Conservation (phyloP, 805 yeast genomes). For the Geotrichum ghanense region DNA sequence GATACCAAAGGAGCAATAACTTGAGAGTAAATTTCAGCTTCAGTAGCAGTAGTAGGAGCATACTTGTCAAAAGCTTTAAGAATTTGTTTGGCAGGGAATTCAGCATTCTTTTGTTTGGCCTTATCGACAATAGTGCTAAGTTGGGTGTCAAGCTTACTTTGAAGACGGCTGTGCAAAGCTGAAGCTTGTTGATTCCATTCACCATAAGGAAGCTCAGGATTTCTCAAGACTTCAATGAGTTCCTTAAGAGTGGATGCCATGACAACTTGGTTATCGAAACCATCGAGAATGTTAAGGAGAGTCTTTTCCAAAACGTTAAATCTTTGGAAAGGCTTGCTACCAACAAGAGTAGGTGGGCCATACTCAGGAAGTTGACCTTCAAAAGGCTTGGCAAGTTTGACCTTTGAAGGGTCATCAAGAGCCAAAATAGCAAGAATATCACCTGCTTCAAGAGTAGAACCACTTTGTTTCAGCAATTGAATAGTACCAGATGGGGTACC, state of each 20-base stretch:
- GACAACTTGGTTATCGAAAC: constrained; percentile 92
- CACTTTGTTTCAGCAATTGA: constrained; percentile 93
- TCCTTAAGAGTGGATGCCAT: constrained; percentile 73
- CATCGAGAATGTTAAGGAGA: constrained; percentile 69
- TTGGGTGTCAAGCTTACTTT: constrained; percentile 59
- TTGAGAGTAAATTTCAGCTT: constrained; percentile 35
- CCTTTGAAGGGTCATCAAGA: constrained; percentile 93
- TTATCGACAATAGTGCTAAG: constrained; percentile 58
- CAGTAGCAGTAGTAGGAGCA: constrained; percentile 38
- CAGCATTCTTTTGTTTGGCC: constrained; percentile 51
- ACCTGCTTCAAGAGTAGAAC: constrained; percentile 94
- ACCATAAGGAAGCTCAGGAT: constrained; percentile 79
- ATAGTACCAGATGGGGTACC: constrained; percentile 89
- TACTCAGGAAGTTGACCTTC: constrained; percentile 87
- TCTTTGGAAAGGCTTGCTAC: constrained; percentile 73
- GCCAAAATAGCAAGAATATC: constrained; percentile 92
- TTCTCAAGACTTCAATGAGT: constrained; percentile 60
- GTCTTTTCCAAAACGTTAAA: constrained; percentile 48
- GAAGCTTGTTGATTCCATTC: constrained; percentile 83
- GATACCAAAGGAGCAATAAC: constrained; percentile 63
- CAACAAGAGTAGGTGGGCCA: constrained; percentile 74
- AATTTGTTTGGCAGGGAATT: constrained; percentile 88
- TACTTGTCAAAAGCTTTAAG: constrained; percentile 60
- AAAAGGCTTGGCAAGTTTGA: constrained; percentile 89
- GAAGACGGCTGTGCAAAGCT: constrained; percentile 86